Conservation (phyloP, 257 asterid genomes). For the Ehretia macrophylla region DNA sequence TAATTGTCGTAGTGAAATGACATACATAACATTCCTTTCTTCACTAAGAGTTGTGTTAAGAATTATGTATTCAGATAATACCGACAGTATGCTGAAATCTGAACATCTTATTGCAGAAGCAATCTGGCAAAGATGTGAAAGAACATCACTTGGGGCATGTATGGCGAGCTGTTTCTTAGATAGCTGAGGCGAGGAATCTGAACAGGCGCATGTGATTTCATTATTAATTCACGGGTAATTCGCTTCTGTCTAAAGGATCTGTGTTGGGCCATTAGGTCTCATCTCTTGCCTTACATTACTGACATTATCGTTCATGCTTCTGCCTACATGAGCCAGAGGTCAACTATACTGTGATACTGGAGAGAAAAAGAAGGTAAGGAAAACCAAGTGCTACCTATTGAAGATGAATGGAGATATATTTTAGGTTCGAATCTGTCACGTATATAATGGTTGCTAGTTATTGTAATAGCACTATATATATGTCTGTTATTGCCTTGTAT, state of each 20-base stretch:
- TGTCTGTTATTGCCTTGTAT: slow-evolving; percentile 1
- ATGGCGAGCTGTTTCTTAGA: slow-evolving; percentile 47
- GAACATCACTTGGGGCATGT: slow-evolving; percentile 18
- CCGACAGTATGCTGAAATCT: background rate
- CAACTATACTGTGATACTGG: background rate
- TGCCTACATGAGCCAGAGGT: background rate
- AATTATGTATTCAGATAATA: background rate
- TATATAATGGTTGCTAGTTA: background rate
- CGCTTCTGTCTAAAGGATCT: slow-evolving; percentile 1
- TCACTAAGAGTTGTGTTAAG: slow-evolving; percentile 1
- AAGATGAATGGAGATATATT: background rate
- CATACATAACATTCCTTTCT: background rate
- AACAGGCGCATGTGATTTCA: background rate
- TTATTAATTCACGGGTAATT: background rate
- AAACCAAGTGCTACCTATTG: background rate
- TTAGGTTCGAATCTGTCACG: background rate
- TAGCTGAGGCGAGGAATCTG: slow-evolving; percentile 3
- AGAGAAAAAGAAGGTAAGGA: background rate
- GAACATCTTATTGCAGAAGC: slow-evolving; percentile 36
- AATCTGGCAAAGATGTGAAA: slow-evolving; percentile 23
- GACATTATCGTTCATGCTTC: background rate
- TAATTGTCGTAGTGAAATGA: background rate
- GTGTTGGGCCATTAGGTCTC: background rate
- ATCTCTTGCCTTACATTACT: background rate
- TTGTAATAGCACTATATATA: background rate